Evolutionary conservation across 768 basidiomycete species (phyloP).

Genomic region (Agaricus sinodeliciosus): DNA sequence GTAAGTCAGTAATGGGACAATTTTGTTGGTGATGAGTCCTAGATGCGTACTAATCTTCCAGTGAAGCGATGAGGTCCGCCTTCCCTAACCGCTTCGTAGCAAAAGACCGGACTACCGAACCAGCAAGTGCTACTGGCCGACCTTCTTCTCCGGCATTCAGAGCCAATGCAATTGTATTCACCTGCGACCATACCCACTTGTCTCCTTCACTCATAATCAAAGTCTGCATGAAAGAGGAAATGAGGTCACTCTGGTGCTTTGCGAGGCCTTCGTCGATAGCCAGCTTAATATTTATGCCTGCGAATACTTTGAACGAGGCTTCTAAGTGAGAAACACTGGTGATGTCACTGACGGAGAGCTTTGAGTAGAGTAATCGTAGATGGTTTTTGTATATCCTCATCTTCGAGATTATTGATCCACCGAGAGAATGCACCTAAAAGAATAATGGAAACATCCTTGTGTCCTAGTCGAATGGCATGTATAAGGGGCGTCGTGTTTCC

Average conservation of each 20-base stretch:
- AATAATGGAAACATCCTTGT: conserved; percentile 80
- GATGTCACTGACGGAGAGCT: conserved; percentile 55
- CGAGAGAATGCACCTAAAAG: conserved; percentile 88
- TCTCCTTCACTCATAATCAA: conserved; percentile 96
- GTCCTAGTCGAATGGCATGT: conserved; percentile 83
- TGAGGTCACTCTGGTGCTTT: conserved; percentile 74
- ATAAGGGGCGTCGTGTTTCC: conserved; percentile 86
- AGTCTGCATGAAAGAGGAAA: conserved; percentile 90
- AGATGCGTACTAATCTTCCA: conserved; percentile 50
- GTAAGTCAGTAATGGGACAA: conserved; percentile 1
- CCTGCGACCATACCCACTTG: conserved; percentile 74
- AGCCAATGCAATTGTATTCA: conserved; percentile 61
- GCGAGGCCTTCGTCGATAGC: conserved; percentile 87
- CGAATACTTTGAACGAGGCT: not conserved
- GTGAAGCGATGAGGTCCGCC: conserved; percentile 67
- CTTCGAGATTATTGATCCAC: conserved; percentile 84
- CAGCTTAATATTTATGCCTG: conserved; percentile 80
- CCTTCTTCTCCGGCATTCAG: conserved; percentile 61
- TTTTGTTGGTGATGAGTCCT: not conserved
- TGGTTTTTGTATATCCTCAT: conserved; percentile 64
- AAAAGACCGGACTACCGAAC: conserved; percentile 74
- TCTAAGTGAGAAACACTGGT: not conserved
- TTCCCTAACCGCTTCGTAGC: conserved; percentile 82
- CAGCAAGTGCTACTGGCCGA: conserved; percentile 71
- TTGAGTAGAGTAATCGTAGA: conserved; percentile 71